Base-by-base conservation (phyloP, 148 eudicot genomes). In the Chenopodium album region DNA sequence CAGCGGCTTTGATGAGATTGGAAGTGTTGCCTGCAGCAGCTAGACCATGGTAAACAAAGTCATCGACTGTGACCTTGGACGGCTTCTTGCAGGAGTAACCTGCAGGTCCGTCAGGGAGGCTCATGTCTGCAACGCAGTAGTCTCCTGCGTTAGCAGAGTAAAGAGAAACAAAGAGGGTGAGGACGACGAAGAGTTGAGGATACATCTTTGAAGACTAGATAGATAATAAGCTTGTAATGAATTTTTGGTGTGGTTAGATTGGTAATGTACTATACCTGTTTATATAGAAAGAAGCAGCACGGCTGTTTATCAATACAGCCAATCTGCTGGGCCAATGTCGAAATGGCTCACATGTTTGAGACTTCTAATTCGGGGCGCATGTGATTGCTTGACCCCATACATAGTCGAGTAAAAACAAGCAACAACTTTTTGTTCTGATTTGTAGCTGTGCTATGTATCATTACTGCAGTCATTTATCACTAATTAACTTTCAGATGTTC, bases 51-150 rank as follows among this genome's bases (percentile, higher is more conserved):
- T 54, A 91, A 31, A 83, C 89, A 52, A 95, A 95, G 76, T 93
- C 97, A 14, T 85, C 78, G 0, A 46, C 92, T 0, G 89, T 89
- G 41, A 90, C 90, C 44, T 75, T 84, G 4, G 86, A 52, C 2
- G 79, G 82, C 5, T 66, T 75, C 83, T 95, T 93, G 93, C 97
- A 95, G 4, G 98, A 81, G 89, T 89, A 95, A 46, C 98, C 97
- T 6, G 94, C 74, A 4, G 98, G 97, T 29, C 87, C 81, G 10
- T 71, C 56, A 2, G 97, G 87, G 34, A 82, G 83, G 34, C 37
- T 75, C 12, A 74, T 41, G 79, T 94, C 94, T 3, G 86, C 97
- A 0, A 95, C 95, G 46, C 98, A 95, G 81, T 89, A 93, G 89
- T 95, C 98, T 9, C 75, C 80, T 7, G 85, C 92, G 1, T 79